Evolutionary conservation across 179 eudicot genomes (phyloP), one percentile per base, ranked within the genome.

Genomic region (Spinacia oleracea): DNA sequence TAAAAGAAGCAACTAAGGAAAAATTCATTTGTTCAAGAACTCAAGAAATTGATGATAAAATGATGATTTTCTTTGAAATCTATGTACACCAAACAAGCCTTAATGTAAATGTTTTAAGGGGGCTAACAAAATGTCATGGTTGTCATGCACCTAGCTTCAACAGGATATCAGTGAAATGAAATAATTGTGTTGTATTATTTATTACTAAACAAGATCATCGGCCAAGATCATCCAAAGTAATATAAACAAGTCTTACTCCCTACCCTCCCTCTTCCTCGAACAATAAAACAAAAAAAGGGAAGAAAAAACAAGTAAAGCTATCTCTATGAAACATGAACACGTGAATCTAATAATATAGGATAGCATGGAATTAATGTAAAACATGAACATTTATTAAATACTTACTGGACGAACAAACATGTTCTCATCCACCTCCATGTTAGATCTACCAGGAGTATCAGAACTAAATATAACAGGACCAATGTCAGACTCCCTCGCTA

Each of bases 401-500:
- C 90, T 84, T 53, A 89, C 91, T 75, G 84, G 64, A 56, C 55
- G 87, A 78, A 70, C 82, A 83, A 81, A 72, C n/a, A 86, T 81
- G 82, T 82, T 85, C 77, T 90, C 92, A 80, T 96, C 99, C 72
- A 96, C 98, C 51, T 96, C 99, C 99, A 96, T 96, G 87, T 81
- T 90, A 72, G 88, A 86, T 80, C 90, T 87, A 72, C 89, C 78
- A 73, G 88, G 88, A 78, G 82, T 72, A 67, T 86, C 92, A 68
- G 92, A 67, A 77, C 74, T 84, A 75, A 67, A 73, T 53, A 84
- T 63, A 70, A 80, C 78, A 81, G 96, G 88, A 80, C 51, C 73
- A 74, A 81, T 83, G 64, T 84, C 89, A 70, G 92, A 72, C 70
- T 91, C 92, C 84, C 89, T 81, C 1, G 89, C 85, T 72, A 96